Evolutionary conservation across 2,329 filamentous ascomycete genomes (phyloP).

Genomic region (Penicillium concentricum): DNA sequence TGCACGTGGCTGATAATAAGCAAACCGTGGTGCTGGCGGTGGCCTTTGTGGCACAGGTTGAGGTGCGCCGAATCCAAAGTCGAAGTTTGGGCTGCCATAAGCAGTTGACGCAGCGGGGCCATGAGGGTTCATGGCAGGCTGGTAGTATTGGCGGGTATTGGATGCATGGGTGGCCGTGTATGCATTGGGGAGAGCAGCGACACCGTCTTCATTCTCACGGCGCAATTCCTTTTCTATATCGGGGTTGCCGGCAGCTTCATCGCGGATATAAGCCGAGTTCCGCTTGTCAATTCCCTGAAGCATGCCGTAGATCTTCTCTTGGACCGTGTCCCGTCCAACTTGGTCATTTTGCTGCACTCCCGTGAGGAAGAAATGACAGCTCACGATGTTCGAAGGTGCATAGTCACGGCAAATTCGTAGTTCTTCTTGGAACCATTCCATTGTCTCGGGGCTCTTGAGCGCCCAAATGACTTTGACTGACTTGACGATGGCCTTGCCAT

Average conservation of each 20-base stretch:
- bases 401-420: constrained; percentile 86
- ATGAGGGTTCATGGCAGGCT: constrained; percentile 8
- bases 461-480: constrained; percentile 93
- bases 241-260: constrained; percentile 75
- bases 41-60: constrained; percentile 87
- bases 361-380: constrained; percentile 94
- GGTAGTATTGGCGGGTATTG: constrained; percentile 21
- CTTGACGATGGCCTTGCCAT: constrained; percentile 89
- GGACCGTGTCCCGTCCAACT: constrained; percentile 71
- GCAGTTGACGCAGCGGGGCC: constrained; percentile 1
- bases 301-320: constrained; percentile 84
- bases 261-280: constrained; percentile 77
- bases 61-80: constrained; percentile 78
- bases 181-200: constrained; percentile 72
- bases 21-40: constrained; percentile 81
- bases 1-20: constrained; percentile 61
- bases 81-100: constrained; percentile 47
- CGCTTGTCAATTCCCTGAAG: constrained; percentile 85
- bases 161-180: constrained; percentile 26
- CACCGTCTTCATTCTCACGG: constrained; percentile 77
- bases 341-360: constrained; percentile 61
- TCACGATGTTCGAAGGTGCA: constrained; percentile 82
- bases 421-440: constrained; percentile 98
- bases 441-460: constrained; percentile 82
- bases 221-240: constrained; percentile 78